Evolutionary conservation across 169 alveolate species (phyloP).

Genomic region (Hepatocystis sp.): DNA sequence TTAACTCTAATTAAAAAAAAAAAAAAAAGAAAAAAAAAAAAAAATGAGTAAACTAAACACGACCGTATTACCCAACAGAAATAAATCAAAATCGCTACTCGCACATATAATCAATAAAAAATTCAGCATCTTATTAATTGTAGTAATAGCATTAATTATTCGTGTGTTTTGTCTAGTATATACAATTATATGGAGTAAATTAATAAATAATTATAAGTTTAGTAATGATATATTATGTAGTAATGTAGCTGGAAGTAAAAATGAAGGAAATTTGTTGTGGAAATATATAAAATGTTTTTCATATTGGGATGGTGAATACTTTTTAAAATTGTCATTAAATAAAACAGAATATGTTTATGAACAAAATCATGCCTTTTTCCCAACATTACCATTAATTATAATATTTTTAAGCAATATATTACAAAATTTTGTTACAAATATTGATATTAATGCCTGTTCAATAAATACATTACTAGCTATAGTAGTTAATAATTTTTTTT

Average conservation of each 20-base stretch:
- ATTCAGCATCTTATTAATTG: conserved; percentile 5
- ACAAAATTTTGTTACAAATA: background rate
- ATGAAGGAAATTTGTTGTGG: conserved; percentile 22
- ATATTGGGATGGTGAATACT: conserved; percentile 83
- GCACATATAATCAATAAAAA: too few relatives aligned
- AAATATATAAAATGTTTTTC: conserved; percentile 30
- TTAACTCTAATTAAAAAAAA: too few relatives aligned
- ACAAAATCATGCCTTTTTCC: conserved; percentile 84
- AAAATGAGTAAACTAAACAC: too few relatives aligned
- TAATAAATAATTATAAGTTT: conserved; percentile 40
- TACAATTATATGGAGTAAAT: conserved; percentile 45
- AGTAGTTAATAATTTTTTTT: conserved; percentile 32
- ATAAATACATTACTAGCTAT: conserved; percentile 16
- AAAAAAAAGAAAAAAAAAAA: too few relatives aligned
- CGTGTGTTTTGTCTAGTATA: conserved; percentile 20
- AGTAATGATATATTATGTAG: conserved; percentile 45
- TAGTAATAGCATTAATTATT: background rate
- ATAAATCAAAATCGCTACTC: too few relatives aligned
- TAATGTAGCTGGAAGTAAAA: conserved; percentile 1
- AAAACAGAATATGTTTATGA: conserved; percentile 79
- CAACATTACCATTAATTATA: conserved; percentile 79
- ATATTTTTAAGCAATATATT: conserved; percentile 17
- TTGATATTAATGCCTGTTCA: conserved; percentile 3
- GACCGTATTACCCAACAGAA: too few relatives aligned
- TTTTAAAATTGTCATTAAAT: conserved; percentile 78